phyloP scores from a whole-genome alignment of 768 basidiomycete genomes.

The Rhodotorula paludigena region DNA sequence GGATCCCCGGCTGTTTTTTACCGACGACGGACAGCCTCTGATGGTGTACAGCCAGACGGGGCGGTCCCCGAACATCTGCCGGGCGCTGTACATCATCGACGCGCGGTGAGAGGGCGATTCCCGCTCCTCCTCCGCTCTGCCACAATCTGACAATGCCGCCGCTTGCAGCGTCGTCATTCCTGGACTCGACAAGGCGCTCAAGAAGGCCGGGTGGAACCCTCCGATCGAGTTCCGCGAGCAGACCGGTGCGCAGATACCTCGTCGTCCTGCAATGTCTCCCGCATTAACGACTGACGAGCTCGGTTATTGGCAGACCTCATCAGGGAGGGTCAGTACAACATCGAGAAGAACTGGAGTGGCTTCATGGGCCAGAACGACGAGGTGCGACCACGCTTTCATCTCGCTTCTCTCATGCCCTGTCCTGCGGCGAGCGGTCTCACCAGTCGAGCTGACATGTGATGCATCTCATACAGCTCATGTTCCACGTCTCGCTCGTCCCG shows the following conservation, averaged over 20 bases:
- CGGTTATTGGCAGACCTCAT: not conserved
- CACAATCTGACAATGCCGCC: not conserved
- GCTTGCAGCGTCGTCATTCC: slow-evolving; percentile 22
- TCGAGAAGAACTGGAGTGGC: slow-evolving; percentile 25
- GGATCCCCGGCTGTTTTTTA: slow-evolving; percentile 28
- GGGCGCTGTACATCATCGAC: slow-evolving; percentile 25
- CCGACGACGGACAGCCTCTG: slow-evolving; percentile 24
- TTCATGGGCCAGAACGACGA: slow-evolving; percentile 17
- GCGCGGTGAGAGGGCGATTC: slow-evolving; percentile 2
- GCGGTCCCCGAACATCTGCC: slow-evolving; percentile 14
- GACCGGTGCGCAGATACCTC: slow-evolving; percentile 2
- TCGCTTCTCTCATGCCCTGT: no score
- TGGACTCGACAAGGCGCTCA: slow-evolving; percentile 17
- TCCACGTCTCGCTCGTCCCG: slow-evolving; percentile 30
- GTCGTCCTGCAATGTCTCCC: not conserved
- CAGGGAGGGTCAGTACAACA: not conserved
- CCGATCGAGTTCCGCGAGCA: slow-evolving; percentile 23
- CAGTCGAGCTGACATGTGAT: not conserved
- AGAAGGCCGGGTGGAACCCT: slow-evolving; percentile 17
- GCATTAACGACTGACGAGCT: no score
- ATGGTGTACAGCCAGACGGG: slow-evolving; percentile 25
- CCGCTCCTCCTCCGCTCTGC: not conserved
- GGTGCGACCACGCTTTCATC: no score
- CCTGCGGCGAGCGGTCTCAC: not conserved
- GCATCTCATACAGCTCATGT: slow-evolving; percentile 10